phyloP scores from a whole-genome alignment of 768 basidiomycete species.

The Fomitopsis serialis region DNA sequence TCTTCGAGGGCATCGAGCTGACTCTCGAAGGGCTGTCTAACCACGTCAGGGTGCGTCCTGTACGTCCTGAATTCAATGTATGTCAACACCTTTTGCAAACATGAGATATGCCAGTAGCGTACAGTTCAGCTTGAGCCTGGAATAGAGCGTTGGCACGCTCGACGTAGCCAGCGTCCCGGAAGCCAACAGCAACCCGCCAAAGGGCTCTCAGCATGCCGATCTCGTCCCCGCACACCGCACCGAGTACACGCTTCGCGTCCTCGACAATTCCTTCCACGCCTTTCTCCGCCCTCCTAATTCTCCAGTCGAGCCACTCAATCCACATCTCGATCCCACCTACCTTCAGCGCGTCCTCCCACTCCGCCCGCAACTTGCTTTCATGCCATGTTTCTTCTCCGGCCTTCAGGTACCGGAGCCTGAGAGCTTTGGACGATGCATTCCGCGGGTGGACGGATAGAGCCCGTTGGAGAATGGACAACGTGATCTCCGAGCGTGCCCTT shows the following conservation, averaged over 20 bases:
- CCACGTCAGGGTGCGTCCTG: constrained; percentile 43
- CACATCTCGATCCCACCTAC: constrained; percentile 53
- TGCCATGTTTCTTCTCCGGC: constrained; percentile 74
- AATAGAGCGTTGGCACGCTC: constrained; percentile 76
- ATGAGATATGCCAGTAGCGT: constrained; percentile 21
- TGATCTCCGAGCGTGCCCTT: constrained; percentile 65
- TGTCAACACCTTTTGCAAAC: background rate
- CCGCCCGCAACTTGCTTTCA: constrained; percentile 43
- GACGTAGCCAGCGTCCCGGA: constrained; percentile 63
- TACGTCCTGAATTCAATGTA: constrained; percentile 43
- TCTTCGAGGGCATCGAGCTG: constrained; percentile 62
- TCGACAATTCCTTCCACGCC: constrained; percentile 50
- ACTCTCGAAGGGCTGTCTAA: constrained; percentile 35
- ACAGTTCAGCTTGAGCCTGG: constrained; percentile 84
- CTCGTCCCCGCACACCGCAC: constrained; percentile 34
- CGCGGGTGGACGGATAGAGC: constrained; percentile 52
- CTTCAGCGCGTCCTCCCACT: constrained; percentile 66
- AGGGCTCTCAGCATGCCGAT: constrained; percentile 44
- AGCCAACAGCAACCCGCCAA: constrained; percentile 63
- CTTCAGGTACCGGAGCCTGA: constrained; percentile 62
- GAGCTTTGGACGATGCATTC: constrained; percentile 41
- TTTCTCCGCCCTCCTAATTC: constrained; percentile 40
- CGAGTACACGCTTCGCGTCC: constrained; percentile 44
- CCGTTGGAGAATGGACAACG: constrained; percentile 59
- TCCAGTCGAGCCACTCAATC: constrained; percentile 82